Evolutionary conservation across 2,329 filamentous ascomycete species (phyloP).

Genomic region (Diaporthe eres): DNA sequence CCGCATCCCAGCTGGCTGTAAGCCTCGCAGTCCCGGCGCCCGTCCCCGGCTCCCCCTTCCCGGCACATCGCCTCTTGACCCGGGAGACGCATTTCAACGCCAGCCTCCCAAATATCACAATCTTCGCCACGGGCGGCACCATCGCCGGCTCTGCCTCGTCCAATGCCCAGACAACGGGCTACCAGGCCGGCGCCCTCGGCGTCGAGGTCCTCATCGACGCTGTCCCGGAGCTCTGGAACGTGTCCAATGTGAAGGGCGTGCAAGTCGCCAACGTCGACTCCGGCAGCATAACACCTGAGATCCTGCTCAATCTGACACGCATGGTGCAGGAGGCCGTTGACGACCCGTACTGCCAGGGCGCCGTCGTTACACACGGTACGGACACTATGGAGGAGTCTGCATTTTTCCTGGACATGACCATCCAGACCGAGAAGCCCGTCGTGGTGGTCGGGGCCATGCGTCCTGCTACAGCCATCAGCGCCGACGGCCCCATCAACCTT

Average conservation of each 20-base stretch:
- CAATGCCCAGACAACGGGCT: conserved; percentile 62
- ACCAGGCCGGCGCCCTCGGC: conserved; percentile 60
- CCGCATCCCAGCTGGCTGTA: conserved; percentile 20
- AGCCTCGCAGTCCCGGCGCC: conserved; percentile 16
- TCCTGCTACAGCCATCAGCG: conserved; percentile 72
- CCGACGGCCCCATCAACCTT: conserved; percentile 75
- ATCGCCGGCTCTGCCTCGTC: conserved; percentile 67
- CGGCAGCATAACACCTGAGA: conserved; percentile 62
- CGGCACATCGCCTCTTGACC: conserved; percentile 6
- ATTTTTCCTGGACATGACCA: conserved; percentile 72
- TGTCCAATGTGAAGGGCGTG: conserved; percentile 68
- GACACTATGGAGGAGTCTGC: conserved; percentile 76
- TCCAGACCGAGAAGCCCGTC: conserved; percentile 71
- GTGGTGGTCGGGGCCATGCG: conserved; percentile 75
- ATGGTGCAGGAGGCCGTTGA: conserved; percentile 64
- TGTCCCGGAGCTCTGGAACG: conserved; percentile 67
- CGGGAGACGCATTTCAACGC: conserved; percentile 35
- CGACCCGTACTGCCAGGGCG: conserved; percentile 58
- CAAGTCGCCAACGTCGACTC: conserved; percentile 66
- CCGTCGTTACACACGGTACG: conserved; percentile 75
- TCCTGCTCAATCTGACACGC: conserved; percentile 63
- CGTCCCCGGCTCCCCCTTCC: neutral
- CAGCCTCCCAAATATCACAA: conserved; percentile 67
- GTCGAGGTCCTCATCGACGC: conserved; percentile 66
- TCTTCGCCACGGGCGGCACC: conserved; percentile 71